These are phyloP conservation scores for Neopestalotiopsis sp. DNA, from an alignment of 2,329 filamentous ascomycete genomes.

Conservation along the genomic window DNA sequence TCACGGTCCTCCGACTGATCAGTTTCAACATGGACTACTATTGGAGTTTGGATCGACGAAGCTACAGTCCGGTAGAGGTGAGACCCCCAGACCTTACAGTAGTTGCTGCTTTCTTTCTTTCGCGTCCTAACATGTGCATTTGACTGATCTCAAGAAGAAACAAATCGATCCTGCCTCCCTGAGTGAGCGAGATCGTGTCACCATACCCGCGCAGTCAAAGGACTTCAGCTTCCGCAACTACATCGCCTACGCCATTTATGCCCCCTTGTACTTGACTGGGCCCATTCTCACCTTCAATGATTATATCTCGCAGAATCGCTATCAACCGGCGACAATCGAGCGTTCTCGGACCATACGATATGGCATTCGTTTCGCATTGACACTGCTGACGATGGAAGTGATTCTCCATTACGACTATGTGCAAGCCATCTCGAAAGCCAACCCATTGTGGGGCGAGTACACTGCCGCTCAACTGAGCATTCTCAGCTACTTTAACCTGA, in stretches of 20 bases:
- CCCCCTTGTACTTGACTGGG: conserved; percentile 88
- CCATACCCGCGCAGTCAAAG: conserved; percentile 70
- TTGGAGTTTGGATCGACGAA: conserved; percentile 77
- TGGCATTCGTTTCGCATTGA: conserved; percentile 78
- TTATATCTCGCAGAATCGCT: conserved; percentile 85
- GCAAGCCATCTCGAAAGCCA: conserved; percentile 84
- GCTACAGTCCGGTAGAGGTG: conserved; percentile 80
- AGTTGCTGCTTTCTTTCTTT: no score
- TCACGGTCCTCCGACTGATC: conserved; percentile 89
- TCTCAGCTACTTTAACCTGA: conserved; percentile 93
- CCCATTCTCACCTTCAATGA: conserved; percentile 98
- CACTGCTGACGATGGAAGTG: conserved; percentile 87
- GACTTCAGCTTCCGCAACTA: conserved; percentile 88
- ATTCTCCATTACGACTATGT: conserved; percentile 92
- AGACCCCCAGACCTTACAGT: conserved; percentile 32
- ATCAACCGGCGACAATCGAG: conserved; percentile 74
- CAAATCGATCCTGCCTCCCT: conserved; percentile 87
- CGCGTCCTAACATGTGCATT: not conserved
- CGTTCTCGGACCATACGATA: conserved; percentile 76
- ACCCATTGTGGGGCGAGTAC: conserved; percentile 82
- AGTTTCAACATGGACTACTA: conserved; percentile 98
- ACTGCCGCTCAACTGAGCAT: conserved; percentile 86
- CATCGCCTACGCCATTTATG: conserved; percentile 87
- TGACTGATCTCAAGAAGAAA: conserved; percentile 91
- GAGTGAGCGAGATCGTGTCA: conserved; percentile 86